phyloP scores from a whole-genome alignment of 2,329 filamentous ascomycete species.

The Chrysoporthe puriensis region DNA sequence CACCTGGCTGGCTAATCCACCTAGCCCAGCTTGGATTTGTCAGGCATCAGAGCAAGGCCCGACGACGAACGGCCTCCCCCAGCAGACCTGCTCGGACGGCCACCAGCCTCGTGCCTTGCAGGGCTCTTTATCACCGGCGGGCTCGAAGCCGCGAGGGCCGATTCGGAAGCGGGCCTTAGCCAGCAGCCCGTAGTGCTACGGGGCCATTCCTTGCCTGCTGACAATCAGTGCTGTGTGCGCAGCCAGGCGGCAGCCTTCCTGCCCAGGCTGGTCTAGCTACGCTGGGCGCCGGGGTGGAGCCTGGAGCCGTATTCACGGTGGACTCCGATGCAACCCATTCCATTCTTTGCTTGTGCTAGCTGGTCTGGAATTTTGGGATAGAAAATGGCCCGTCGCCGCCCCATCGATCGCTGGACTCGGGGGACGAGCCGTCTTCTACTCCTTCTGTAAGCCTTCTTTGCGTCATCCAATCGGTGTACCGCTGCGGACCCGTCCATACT shows the following conservation, averaged over 20 bases:
- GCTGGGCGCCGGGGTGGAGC: not conserved
- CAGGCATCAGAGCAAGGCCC: too few species aligned
- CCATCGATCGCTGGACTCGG: not conserved
- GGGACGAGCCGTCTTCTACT: not conserved
- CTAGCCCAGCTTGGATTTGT: too few species aligned
- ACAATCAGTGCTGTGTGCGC: not conserved
- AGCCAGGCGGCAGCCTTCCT: not conserved
- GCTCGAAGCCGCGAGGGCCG: not conserved
- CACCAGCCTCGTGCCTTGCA: too few species aligned
- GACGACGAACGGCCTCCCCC: not conserved
- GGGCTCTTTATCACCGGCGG: not conserved
- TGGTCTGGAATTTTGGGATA: not conserved
- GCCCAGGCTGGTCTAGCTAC: not conserved
- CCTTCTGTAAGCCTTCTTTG: not conserved
- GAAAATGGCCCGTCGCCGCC: not conserved
- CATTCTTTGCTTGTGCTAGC: not conserved
- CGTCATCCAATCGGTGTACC: not conserved
- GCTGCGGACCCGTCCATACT: too few species aligned
- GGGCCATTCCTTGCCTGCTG: not conserved
- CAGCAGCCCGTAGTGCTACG: not conserved
- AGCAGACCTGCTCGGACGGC: not conserved
- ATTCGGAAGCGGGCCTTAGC: not conserved
- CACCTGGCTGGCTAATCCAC: not conserved
- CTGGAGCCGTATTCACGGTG: not conserved
- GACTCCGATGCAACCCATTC: not conserved